Conservation (phyloP, 2,329 filamentous ascomycete genomes). For the Arthrobotrys iridis region DNA sequence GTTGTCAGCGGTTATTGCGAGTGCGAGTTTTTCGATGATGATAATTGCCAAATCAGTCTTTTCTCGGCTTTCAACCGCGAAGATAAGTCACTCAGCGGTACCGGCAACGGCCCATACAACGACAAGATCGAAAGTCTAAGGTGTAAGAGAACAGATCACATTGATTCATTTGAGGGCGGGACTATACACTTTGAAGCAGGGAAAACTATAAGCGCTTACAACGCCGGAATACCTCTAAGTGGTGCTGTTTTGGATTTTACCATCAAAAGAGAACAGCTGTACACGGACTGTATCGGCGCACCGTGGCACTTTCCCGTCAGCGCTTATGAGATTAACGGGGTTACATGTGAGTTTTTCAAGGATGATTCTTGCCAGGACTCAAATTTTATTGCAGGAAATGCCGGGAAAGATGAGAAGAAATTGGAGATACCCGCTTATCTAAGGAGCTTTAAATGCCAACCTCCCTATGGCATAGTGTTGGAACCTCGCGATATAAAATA, state of each 20-base stretch:
- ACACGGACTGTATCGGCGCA: not conserved
- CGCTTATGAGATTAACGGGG: not conserved
- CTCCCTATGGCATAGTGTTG: not conserved
- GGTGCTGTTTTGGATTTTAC: not conserved
- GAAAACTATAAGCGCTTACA: not conserved
- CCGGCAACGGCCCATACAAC: conserved; percentile 2
- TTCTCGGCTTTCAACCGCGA: conserved; percentile 33
- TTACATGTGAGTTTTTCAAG: not conserved
- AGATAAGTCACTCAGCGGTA: not conserved
- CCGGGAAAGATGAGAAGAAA: not conserved
- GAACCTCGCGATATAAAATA: not conserved
- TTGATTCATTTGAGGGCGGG: not conserved
- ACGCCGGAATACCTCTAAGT: not conserved
- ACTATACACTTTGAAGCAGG: not conserved
- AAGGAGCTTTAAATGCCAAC: not conserved
- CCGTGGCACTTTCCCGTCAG: not conserved
- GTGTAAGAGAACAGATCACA: not conserved
- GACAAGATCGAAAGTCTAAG: conserved; percentile 13
- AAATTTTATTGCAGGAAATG: not conserved
- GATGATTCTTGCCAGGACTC: not conserved
- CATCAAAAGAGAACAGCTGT: not conserved
- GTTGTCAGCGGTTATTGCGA: conserved; percentile 1
- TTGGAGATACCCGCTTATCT: not conserved
- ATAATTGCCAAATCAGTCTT: not conserved
- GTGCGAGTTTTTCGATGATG: conserved; percentile 25